Evolutionary conservation across 352 stramenopile genomes (phyloP), one percentile per base, ranked within the genome.

Genomic region (Phytopythium chamaehyphon): DNA sequence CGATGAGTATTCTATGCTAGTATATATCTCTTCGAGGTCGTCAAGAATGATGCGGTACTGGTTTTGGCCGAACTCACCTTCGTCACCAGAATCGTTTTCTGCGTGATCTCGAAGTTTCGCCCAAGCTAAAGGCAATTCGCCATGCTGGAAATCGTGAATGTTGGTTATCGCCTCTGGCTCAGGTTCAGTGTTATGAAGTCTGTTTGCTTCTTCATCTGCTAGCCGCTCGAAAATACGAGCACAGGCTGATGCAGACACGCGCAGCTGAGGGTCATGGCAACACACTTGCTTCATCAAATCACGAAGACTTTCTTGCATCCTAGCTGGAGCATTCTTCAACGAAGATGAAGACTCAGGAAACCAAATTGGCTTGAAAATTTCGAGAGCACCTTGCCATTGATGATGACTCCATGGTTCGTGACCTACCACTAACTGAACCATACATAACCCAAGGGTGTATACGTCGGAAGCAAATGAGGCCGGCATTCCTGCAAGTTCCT

Each of bases 361-460:
- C 37, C 19, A 46, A 1, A 18, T 18, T 10, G 8, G 6, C 19
- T 46, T 46, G 2, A 28, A 26, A 2, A 6, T 26, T 31, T 12
- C 18, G 2, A 46, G 69, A 40, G 76, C 51, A 28, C 6, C 5
- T 53, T 55, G 40, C 73, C 64, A 11, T 48, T 60, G 28, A 70
- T 64, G 47, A 16, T 7, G 26, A 0, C 54, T 47, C 64, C 61
- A 76, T 0, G 66, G 66, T n/a, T 61, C 14, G 7, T 57, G 36
- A 1, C 55, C 57, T 38, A 45, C 73, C 5, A 75, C 35, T 1
- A 64, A 54, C 52, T 75, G 58, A 3, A 76, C 58, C 19, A 62
- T 62, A 23, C 64, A 73, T 61, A 80, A 70, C 6, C 56, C 64
- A 8, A 80, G 61, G 5, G 49, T 55, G n/a, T 71, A 76, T 2